Base-by-base conservation (phyloP, 371 early-diverging fungal genomes). In the Apophysomyces ossiformis region DNA sequence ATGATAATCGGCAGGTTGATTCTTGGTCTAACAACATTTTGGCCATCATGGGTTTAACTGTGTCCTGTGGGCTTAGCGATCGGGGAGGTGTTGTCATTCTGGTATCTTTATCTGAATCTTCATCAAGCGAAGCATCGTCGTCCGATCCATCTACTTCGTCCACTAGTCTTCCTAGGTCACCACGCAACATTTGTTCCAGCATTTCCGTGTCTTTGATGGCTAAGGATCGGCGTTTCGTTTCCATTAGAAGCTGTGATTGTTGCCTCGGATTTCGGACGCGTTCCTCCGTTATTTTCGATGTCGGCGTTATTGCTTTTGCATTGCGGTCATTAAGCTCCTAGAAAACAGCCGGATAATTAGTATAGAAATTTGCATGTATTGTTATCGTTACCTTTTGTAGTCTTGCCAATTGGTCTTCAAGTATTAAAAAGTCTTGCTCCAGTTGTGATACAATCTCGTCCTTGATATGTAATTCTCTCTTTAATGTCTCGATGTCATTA, bases 161-260 rank as follows among this genome's bases (percentile, higher is more conserved):
- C 18, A 39, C 71, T 41, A 50, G 54, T 50, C 21, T 50, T 50
- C 54, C 67, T 37, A 79, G 70, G 65, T 83, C 80, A 11, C 79
- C 80, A 43, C 75, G 63, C 8, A 83, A 67, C 76, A 83, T 80
- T 57, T 74, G 70, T 45, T 83, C 83, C 15, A 83, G 60, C 35
- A 75, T 65, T 45, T 78, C 69, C 0, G 78, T 78, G 35, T 83
- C 84, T 58, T 83, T 81, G 46, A 77, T 72, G 37, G 79, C 79
- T 2, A 79, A 66, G 2, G 84, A 81, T 47, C 78, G 70, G 26
- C 84, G 76, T 56, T 83, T 83, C 4, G 79, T 73, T 64, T 72
- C 79, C 84, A 83, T 81, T 12, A 83, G 65, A 35, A 81, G n/a
- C 15, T 79, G 79, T n/a, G 84, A 83, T 63, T 81, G 81, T 60